These are phyloP conservation scores for Psidium guajava DNA, from an alignment of 345 rosid genomes.

Conservation along the genomic window DNA sequence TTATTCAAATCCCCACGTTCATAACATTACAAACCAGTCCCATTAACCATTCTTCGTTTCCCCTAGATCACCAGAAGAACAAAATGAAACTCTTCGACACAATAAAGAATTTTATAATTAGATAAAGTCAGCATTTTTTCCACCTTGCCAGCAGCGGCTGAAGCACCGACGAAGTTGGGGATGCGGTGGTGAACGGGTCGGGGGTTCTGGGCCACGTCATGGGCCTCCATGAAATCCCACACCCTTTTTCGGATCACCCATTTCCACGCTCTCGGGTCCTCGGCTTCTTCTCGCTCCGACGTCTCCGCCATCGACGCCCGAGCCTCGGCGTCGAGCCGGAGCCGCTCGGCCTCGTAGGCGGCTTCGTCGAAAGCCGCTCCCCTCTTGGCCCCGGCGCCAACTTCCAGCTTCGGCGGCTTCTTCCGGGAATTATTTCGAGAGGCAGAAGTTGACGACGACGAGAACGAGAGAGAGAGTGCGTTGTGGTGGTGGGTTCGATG, in stretches of 20 bases:
- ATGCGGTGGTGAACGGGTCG: slow-evolving; percentile 89
- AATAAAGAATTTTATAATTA: background rate
- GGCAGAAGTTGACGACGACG: background rate
- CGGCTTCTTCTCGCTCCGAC: slow-evolving; percentile 24
- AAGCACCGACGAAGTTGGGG: slow-evolving; percentile 83
- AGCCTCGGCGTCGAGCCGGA: slow-evolving; percentile 59
- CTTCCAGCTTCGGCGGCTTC: slow-evolving; percentile 12
- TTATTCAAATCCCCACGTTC: background rate
- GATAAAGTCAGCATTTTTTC: background rate
- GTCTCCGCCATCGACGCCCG: slow-evolving; percentile 59
- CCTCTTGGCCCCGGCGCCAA: background rate
- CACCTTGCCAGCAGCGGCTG: slow-evolving; percentile 63
- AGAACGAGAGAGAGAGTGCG: background rate
- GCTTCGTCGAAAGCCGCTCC: slow-evolving; percentile 33
- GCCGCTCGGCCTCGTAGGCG: slow-evolving; percentile 47
- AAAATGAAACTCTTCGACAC: background rate
- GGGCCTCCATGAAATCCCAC: slow-evolving; percentile 87
- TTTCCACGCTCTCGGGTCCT: slow-evolving; percentile 82
- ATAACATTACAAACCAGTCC: background rate
- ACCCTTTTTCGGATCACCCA: slow-evolving; percentile 69
- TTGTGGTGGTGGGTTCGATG: background rate
- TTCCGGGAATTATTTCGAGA: background rate
- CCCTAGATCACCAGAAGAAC: background rate
- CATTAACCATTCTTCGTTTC: background rate
- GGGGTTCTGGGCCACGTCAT: slow-evolving; percentile 59